phyloP scores from a whole-genome alignment of 805 yeast species.

The Yarrowia bubula region DNA sequence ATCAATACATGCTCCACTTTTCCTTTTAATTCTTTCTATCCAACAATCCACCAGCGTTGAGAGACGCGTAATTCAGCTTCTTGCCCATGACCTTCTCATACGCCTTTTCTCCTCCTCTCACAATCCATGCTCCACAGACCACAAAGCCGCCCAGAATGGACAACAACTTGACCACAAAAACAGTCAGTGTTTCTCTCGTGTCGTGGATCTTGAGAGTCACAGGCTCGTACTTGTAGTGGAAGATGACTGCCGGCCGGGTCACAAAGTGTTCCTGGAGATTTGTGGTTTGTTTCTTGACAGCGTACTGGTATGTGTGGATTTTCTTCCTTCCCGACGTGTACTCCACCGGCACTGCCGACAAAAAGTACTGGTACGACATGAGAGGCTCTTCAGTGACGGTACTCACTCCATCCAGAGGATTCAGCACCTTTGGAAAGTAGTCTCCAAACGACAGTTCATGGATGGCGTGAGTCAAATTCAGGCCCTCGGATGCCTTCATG shows the following conservation, averaged over 20 bases:
- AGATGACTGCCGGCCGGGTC: constrained; percentile 69
- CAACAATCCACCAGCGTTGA: background rate
- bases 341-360: constrained; percentile 81
- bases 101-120: constrained; percentile 3
- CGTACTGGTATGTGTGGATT: constrained; percentile 75
- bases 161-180: constrained; percentile 71
- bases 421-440: constrained; percentile 78
- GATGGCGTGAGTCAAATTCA: constrained; percentile 82
- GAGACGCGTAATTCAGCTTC: constrained; percentile 24
- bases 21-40: constrained; percentile 1
- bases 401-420: constrained; percentile 81
- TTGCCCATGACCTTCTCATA: constrained; percentile 35
- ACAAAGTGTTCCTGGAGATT: constrained; percentile 34
- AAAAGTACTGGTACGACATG: constrained; percentile 55
- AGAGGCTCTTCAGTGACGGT: constrained; percentile 50
- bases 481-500: constrained; percentile 33
- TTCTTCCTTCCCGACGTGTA: constrained; percentile 47
- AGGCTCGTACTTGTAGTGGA: constrained; percentile 88
- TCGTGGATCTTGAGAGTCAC: constrained; percentile 69
- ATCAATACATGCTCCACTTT: background rate
- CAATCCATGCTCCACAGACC: constrained; percentile 60
- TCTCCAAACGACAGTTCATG: constrained; percentile 88
- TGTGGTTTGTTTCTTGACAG: constrained; percentile 41
- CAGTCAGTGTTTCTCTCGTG: constrained; percentile 68
- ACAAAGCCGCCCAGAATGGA: constrained; percentile 82